A percentile compares a stretch with the other conserved stretches of the same genome.
phyloP scores from a whole-genome alignment of 331 rosid species.

The Erythrophleum ivorense region DNA sequence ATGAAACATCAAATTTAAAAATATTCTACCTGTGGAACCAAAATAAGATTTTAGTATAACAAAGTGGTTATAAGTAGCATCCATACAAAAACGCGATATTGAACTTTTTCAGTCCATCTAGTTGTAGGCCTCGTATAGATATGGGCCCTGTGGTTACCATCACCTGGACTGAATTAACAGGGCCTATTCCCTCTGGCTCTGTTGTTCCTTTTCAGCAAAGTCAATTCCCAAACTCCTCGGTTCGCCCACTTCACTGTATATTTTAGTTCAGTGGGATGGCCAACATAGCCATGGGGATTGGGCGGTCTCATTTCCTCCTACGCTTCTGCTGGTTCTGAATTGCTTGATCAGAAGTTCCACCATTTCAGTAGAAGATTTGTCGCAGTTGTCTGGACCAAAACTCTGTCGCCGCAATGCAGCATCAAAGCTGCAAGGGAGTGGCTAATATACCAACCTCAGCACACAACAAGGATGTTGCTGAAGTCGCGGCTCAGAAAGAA shows the following conservation, averaged over 20 bases:
- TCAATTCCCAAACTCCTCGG: neutral
- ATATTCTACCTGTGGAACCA: no score
- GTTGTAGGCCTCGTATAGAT: neutral
- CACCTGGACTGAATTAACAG: neutral
- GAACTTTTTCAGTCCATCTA: neutral
- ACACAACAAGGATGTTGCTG: constrained; percentile 18
- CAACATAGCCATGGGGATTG: neutral
- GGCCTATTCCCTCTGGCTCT: neutral
- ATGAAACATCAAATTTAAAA: no score
- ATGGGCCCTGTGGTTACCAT: neutral
- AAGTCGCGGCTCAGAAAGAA: constrained; percentile 35
- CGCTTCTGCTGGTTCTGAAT: neutral
- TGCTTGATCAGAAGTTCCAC: neutral
- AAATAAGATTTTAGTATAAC: no score
- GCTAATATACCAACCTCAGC: constrained; percentile 45
- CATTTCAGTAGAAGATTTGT: constrained; percentile 25
- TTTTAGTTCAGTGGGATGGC: neutral
- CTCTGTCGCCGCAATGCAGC: neutral
- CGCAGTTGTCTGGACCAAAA: neutral
- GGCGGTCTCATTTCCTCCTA: neutral
- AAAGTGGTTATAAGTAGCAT: no score
- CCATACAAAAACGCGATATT: no score
- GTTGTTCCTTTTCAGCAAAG: neutral
- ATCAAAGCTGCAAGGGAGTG: constrained; percentile 41
- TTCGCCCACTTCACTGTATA: neutral